A percentile compares a stretch with the other conserved stretches of the same genome.
These are phyloP conservation scores for Bryoglossum gracile DNA, from an alignment of 495 filamentous ascomycete species.

Conservation along the genomic window DNA sequence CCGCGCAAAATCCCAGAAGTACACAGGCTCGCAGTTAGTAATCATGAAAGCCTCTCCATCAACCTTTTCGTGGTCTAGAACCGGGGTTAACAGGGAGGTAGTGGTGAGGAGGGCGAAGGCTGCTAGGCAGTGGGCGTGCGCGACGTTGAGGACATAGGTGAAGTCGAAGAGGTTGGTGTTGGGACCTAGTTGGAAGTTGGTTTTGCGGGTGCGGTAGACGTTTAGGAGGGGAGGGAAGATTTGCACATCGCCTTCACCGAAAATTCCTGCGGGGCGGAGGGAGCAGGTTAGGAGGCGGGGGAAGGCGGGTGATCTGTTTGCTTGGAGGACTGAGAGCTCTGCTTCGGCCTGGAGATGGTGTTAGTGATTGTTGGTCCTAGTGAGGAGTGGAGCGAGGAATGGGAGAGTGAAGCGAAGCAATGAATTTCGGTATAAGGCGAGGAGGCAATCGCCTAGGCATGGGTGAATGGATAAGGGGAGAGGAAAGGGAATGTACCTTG, in stretches of 20 bases:
- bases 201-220: slow-evolving; percentile 55
- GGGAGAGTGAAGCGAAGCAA: neutral
- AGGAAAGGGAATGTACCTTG: slow-evolving; percentile 47
- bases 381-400: neutral
- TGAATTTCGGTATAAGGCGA: neutral
- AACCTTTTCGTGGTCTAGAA: slow-evolving; percentile 68
- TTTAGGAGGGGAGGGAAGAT: slow-evolving; percentile 54
- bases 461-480: slow-evolving; percentile 11
- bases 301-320: slow-evolving; percentile 63
- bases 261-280: slow-evolving; percentile 83
- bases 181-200: slow-evolving; percentile 74
- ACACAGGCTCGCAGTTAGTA: slow-evolving; percentile 85
- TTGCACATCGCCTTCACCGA: slow-evolving; percentile 80
- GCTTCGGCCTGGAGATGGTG: slow-evolving; percentile 61
- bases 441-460: no score
- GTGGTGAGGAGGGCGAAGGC: slow-evolving; percentile 63
- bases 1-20: slow-evolving; percentile 92
- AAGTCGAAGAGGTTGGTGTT: slow-evolving; percentile 89
- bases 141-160: slow-evolving; percentile 73
- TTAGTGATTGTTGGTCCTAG: slow-evolving; percentile 1
- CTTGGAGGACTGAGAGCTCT: slow-evolving; percentile 74
- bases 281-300: slow-evolving; percentile 65
- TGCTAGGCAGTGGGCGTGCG: slow-evolving; percentile 66
- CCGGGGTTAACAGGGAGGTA: slow-evolving; percentile 44
- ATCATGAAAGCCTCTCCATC: slow-evolving; percentile 95